Conservation (phyloP, 306 rosid species). For the Astragalus glycyphyllos region DNA sequence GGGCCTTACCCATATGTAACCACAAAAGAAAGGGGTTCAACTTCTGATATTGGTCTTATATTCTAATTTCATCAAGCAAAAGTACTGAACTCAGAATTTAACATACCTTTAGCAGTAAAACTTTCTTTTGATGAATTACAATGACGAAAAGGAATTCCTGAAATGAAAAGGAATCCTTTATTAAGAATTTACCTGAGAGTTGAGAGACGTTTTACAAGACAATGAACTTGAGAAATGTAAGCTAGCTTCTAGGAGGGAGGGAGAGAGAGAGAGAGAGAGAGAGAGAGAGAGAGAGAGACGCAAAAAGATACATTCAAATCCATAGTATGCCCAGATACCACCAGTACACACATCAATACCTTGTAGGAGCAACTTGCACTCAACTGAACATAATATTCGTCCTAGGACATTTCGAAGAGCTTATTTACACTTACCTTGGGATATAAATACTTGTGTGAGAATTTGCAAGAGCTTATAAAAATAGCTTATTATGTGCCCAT, state of each 20-base stretch:
- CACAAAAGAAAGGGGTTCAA: slow-evolving; percentile 29
- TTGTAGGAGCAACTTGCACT: slow-evolving; percentile 39
- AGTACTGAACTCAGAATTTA: slow-evolving; percentile 44
- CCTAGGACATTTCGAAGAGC: slow-evolving; percentile 1
- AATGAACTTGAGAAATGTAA: slow-evolving; percentile 49
- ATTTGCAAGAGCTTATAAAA: background rate
- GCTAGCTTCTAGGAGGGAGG: slow-evolving; percentile 41
- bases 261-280: slow-evolving; percentile 48
- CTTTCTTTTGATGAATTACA: slow-evolving; percentile 81
- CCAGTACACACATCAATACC: slow-evolving; percentile 18
- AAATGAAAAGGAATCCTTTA: slow-evolving; percentile 68
- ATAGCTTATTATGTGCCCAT: background rate
- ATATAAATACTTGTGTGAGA: background rate
- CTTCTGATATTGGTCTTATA: slow-evolving; percentile 25
- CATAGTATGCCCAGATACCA: slow-evolving; percentile 40
- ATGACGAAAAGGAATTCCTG: slow-evolving; percentile 93
- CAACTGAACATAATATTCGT: slow-evolving; percentile 35
- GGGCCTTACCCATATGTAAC: slow-evolving; percentile 25
- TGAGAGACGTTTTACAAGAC: slow-evolving; percentile 47
- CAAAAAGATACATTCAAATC: slow-evolving; percentile 35
- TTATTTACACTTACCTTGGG: background rate
- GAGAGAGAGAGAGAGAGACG: slow-evolving; percentile 46
- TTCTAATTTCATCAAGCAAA: slow-evolving; percentile 44
- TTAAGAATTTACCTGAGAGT: slow-evolving; percentile 54
- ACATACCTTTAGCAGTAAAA: slow-evolving; percentile 91